Evolutionary conservation across 1,284 basidiomycete genomes (phyloP).

Genomic region (Ganoderma lingzhi): DNA sequence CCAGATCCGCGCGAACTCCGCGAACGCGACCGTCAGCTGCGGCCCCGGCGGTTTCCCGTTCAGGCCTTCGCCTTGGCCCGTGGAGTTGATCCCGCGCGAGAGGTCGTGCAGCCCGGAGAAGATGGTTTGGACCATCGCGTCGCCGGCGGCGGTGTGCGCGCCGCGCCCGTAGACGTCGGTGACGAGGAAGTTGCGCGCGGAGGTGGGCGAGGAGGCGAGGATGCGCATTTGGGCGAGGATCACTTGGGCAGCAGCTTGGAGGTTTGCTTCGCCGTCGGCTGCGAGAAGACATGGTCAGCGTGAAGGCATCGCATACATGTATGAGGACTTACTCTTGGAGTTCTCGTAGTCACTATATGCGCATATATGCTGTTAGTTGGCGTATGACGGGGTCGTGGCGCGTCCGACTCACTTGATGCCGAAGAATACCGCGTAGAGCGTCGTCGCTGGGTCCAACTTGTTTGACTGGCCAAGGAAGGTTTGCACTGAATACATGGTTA

Average conservation of each 20-base stretch:
- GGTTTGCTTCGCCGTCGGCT: slow-evolving; percentile 45
- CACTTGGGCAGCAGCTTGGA: slow-evolving; percentile 45
- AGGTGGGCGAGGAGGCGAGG: slow-evolving; percentile 40
- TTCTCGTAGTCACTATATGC: slow-evolving; percentile 40
- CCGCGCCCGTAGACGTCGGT: slow-evolving; percentile 45
- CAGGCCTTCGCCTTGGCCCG: neutral
- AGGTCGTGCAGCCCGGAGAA: slow-evolving; percentile 39
- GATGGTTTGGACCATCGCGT: slow-evolving; percentile 41
- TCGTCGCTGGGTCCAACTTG: slow-evolving; percentile 42
- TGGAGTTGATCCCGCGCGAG: slow-evolving; percentile 26
- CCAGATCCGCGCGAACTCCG: slow-evolving; percentile 43
- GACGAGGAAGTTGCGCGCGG: slow-evolving; percentile 42
- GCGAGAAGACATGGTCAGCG: neutral
- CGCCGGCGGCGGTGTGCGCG: slow-evolving; percentile 37
- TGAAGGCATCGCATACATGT: neutral
- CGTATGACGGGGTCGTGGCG: neutral
- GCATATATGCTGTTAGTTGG: neutral
- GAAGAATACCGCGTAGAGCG: slow-evolving; percentile 47
- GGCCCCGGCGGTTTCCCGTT: slow-evolving; percentile 8
- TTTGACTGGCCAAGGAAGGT: slow-evolving; percentile 44
- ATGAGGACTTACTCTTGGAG: slow-evolving; percentile 36
- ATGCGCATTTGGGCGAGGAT: slow-evolving; percentile 44
- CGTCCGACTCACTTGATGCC: slow-evolving; percentile 45
- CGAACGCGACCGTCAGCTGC: slow-evolving; percentile 38
- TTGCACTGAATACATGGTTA: slow-evolving; percentile 31